Evolutionary conservation across 1,284 basidiomycete species (phyloP).

Genomic region (Ceratobasidium sp.): DNA sequence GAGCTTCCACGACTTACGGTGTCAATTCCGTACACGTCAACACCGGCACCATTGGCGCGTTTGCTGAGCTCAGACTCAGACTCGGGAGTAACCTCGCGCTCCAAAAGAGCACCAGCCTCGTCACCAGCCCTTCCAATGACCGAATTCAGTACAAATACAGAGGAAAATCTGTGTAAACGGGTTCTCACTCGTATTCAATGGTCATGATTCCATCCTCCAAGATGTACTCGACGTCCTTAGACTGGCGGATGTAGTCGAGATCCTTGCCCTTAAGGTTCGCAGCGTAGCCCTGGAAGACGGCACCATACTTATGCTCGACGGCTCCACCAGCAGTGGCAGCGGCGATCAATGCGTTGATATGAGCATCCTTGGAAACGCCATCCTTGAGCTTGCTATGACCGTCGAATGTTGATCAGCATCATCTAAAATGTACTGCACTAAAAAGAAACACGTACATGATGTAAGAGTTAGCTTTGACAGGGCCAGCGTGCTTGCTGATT

Average conservation of each 20-base stretch:
- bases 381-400: slow-evolving; percentile 36
- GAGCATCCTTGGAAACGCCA: slow-evolving; percentile 10
- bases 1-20: neutral
- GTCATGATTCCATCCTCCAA: slow-evolving; percentile 34
- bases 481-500: slow-evolving; percentile 29
- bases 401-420: neutral
- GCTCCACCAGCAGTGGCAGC: neutral
- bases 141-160: too few species aligned
- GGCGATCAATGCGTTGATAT: neutral
- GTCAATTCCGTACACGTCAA: slow-evolving; percentile 39
- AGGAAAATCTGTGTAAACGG: too few species aligned
- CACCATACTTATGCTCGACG: slow-evolving; percentile 36
- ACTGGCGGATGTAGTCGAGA: slow-evolving; percentile 32
- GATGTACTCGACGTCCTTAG: slow-evolving; percentile 46
- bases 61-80: neutral
- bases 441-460: slow-evolving; percentile 18
- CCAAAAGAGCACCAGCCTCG: neutral
- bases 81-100: neutral
- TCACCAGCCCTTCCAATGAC: neutral
- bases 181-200: slow-evolving; percentile 17
- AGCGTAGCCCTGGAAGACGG: slow-evolving; percentile 47
- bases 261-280: slow-evolving; percentile 34
- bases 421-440: neutral
- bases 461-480: slow-evolving; percentile 36
- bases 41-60: slow-evolving; percentile 33